Base-by-base conservation (phyloP, 495 filamentous ascomycete genomes). In the Xanthoparmelia taractica region DNA sequence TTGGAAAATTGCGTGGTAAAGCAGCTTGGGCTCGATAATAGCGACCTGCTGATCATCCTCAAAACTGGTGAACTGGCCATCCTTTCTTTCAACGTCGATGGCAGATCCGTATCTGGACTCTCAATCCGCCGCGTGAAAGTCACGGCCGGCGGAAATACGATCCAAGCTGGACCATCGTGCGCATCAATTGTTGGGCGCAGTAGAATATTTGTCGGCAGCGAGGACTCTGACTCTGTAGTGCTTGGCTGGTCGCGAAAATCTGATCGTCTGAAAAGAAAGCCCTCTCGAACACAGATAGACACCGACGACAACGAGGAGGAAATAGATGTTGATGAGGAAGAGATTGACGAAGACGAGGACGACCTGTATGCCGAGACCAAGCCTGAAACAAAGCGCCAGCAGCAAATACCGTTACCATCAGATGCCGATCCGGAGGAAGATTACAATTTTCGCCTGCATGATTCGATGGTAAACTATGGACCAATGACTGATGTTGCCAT, bases 101-200 rank as follows among this genome's bases (percentile, higher is more conserved):
- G 94, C n/a, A 82, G 93, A 52, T 94, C 90, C 12, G 90, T 99
- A 31, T 96, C 92, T 43, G 91, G 92, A 8, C 78, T 97, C 37
- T 82, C 81, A 8, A 72, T 98, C 55, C 83, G 82, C 57, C 73
- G 82, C 20, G 73, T 96, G 40, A 72, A 79, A 20, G 66, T 74
- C 52, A 82, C 88, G 47, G 70, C 80, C 1, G 88, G 87, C 27
- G 86, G 85, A 4, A 66, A 73, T 55, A 63, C 89, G 17, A 73
- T 95, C 63, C 79, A 79, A 33, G 82, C 83, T 38, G 76, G 81
- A 34, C 83, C 87, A n/a, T 86, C 89, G 6, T 90, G 87, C 52
- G 80, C 89, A 1, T 80, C 84, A 37, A 79, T 79, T 37, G 71
- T 97, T 17, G 85, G 85, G 2, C 80, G 82, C 60, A 85, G 85